Evolutionary conservation across 768 basidiomycete genomes (phyloP).

Genomic region (Pholiota conissans): DNA sequence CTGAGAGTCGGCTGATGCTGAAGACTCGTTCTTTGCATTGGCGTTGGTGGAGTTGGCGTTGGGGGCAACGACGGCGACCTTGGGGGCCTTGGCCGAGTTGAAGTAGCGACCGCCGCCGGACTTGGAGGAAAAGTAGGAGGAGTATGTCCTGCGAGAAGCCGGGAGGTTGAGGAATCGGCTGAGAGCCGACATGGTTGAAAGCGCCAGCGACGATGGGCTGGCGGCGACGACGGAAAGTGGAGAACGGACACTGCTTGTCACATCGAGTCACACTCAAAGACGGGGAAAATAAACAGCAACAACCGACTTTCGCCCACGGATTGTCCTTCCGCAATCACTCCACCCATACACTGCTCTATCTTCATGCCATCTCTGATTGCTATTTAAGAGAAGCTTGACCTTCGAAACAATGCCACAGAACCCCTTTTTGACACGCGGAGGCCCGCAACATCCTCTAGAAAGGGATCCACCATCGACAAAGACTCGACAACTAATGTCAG

Average conservation of each 20-base stretch:
- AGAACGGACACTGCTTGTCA: constrained; percentile 9
- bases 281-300: constrained; percentile 21
- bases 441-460: too few relatives aligned
- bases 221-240: constrained; percentile 12
- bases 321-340: not conserved
- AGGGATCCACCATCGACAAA: too few relatives aligned
- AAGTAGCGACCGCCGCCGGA: constrained; percentile 75
- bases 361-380: too few relatives aligned
- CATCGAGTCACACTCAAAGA: constrained; percentile 11
- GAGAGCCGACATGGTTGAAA: constrained; percentile 48
- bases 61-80: constrained; percentile 39
- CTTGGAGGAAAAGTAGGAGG: constrained; percentile 79
- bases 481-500: too few relatives aligned
- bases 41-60: constrained; percentile 26
- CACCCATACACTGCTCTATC: too few relatives aligned
- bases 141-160: constrained; percentile 60
- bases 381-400: too few relatives aligned
- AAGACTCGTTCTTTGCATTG: constrained; percentile 15
- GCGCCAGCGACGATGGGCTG: constrained; percentile 12
- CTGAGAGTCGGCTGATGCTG: constrained; percentile 9
- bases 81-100: constrained; percentile 69
- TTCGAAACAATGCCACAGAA: too few relatives aligned
- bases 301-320: constrained; percentile 1
- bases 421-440: too few relatives aligned
- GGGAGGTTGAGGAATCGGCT: constrained; percentile 49